phyloP scores from a whole-genome alignment of 768 basidiomycete genomes.

The Rhodotorula paludigena region DNA sequence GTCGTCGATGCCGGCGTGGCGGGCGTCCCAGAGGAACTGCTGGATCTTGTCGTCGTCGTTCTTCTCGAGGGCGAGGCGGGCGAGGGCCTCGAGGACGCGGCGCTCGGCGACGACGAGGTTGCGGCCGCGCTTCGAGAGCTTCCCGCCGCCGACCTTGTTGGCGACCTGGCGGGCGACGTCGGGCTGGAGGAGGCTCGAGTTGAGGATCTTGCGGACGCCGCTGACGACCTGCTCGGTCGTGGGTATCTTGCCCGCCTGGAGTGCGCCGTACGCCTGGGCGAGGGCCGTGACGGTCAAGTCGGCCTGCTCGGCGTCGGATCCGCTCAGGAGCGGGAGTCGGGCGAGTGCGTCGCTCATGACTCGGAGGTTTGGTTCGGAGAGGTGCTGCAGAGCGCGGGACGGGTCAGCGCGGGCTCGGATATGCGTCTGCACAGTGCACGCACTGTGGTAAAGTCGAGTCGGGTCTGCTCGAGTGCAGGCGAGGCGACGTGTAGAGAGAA shows the following conservation, averaged over 20 bases:
- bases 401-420: too few relatives aligned
- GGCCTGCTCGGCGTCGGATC: conserved; percentile 11
- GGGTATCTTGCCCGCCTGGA: conserved; percentile 48
- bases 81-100: conserved; percentile 44
- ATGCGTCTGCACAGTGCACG: too few relatives aligned
- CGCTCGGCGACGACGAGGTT: conserved; percentile 46
- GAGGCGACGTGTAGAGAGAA: too few relatives aligned
- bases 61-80: conserved; percentile 48
- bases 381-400: too few relatives aligned
- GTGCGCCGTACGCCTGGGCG: conserved; percentile 44
- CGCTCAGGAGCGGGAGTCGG: conserved; percentile 16
- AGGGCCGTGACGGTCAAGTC: conserved; percentile 29
- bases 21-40: conserved; percentile 44
- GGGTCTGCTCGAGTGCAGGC: too few relatives aligned
- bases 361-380: too few relatives aligned
- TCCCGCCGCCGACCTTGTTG: conserved; percentile 38
- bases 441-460: too few relatives aligned
- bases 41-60: conserved; percentile 42
- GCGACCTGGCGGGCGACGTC: conserved; percentile 46
- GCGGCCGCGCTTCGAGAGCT: conserved; percentile 44
- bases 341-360: conserved; percentile 22
- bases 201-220: conserved; percentile 42
- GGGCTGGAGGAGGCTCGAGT: conserved; percentile 42
- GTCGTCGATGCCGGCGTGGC: conserved; percentile 32
- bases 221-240: conserved; percentile 44